phyloP scores from a whole-genome alignment of 805 yeast genomes.

The Clavispora fructus region DNA sequence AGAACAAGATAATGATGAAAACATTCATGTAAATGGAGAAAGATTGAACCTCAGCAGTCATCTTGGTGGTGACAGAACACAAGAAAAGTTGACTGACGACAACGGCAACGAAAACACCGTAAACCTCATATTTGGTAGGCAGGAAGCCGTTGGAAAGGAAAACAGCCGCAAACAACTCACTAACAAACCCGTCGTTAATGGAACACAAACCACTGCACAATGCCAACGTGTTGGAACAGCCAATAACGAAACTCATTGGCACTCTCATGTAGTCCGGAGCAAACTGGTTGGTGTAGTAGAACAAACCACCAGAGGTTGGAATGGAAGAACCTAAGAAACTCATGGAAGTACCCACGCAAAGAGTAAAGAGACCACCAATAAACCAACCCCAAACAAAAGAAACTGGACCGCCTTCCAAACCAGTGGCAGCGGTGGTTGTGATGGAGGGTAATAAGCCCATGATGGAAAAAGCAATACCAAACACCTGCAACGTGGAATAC shows the following conservation, averaged over 20 bases:
- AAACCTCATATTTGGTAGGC: slow-evolving; percentile 46
- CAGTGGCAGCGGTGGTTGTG: slow-evolving; percentile 2
- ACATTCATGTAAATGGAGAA: slow-evolving; percentile 49
- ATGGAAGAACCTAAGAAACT: slow-evolving; percentile 5
- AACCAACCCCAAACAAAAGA: slow-evolving; percentile 8
- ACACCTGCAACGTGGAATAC: slow-evolving; percentile 1
- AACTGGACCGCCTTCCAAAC: slow-evolving; percentile 5
- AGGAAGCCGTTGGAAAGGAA: slow-evolving; percentile 44
- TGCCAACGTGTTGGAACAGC: slow-evolving; percentile 62
- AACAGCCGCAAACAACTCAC: slow-evolving; percentile 53
- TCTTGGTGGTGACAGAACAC: slow-evolving; percentile 51
- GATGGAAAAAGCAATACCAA: slow-evolving; percentile 4
- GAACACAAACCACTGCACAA: slow-evolving; percentile 63
- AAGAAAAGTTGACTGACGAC: slow-evolving; percentile 45
- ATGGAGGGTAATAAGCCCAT: slow-evolving; percentile 3
- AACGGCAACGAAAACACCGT: slow-evolving; percentile 62
- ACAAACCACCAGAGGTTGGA: slow-evolving; percentile 7
- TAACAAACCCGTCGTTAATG: slow-evolving; percentile 62
- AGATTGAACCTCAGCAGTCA: slow-evolving; percentile 54
- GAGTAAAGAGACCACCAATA: slow-evolving; percentile 3
- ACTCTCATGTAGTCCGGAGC: slow-evolving; percentile 1
- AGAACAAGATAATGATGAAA: slow-evolving; percentile 50
- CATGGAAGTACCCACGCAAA: slow-evolving; percentile 3
- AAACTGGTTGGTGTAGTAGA: slow-evolving; percentile 5
- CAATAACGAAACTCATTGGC: slow-evolving; percentile 36